Conservation (phyloP, 345 rosid species). For the Diplotaxis tenuifolia region DNA sequence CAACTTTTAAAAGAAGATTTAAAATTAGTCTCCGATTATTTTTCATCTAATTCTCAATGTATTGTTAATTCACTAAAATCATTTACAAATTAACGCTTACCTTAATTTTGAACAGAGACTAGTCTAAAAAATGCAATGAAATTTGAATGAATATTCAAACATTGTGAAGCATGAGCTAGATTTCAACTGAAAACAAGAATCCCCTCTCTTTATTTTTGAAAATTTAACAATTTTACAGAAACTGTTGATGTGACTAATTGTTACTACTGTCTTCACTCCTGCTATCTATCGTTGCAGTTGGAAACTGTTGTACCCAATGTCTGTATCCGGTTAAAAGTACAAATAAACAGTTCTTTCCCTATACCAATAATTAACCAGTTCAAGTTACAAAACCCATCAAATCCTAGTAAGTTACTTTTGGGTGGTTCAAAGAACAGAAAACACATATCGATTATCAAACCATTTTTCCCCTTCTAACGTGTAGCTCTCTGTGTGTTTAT, state of each 20-base stretch:
- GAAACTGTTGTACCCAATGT: constrained; percentile 10
- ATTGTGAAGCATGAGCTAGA: not conserved
- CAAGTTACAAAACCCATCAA: not conserved
- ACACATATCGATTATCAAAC: not conserved
- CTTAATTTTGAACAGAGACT: no score
- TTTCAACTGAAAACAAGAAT: not conserved
- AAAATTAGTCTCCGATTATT: no score
- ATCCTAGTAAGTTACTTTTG: not conserved
- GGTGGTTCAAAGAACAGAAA: constrained; percentile 6
- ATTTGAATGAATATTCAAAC: not conserved
- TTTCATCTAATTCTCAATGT: no score
- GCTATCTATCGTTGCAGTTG: constrained; percentile 11
- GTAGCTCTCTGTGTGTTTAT: not conserved
- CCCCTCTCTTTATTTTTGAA: not conserved
- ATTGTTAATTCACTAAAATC: no score
- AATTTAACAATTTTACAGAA: not conserved
- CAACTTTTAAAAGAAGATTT: no score
- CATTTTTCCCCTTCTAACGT: not conserved
- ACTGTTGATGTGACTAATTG: constrained; percentile 22
- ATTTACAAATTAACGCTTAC: no score
- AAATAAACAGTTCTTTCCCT: not conserved
- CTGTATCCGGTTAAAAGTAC: not conserved
- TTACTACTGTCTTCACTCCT: constrained; percentile 16
- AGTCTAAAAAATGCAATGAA: not conserved
- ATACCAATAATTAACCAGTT: not conserved